Conservation (phyloP, 306 rosid genomes). For the Sicyos edulis region DNA sequence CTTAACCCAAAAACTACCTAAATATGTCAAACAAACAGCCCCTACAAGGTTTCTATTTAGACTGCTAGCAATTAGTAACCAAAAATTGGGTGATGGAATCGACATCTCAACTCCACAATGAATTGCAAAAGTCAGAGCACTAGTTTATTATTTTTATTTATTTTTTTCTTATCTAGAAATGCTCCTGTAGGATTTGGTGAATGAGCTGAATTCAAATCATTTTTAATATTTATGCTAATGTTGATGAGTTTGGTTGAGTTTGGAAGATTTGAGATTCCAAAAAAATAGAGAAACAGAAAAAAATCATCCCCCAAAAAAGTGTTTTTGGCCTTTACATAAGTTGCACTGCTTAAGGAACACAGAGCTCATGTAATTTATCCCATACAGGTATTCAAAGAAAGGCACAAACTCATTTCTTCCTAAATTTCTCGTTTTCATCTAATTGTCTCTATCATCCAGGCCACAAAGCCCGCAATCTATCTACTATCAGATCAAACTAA, state of each 20-base stretch:
- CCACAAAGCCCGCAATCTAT: background rate
- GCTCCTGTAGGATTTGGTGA: no score
- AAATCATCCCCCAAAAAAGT: constrained; percentile 25
- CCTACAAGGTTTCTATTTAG: background rate
- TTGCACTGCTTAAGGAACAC: constrained; percentile 22
- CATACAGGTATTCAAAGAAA: background rate
- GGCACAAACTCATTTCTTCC: background rate
- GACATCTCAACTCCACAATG: background rate
- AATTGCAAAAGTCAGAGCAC: background rate
- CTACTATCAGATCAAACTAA: constrained; percentile 10
- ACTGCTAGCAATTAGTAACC: background rate
- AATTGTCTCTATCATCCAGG: background rate
- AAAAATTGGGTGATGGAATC: background rate
- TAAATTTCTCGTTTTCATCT: background rate
- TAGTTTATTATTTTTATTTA: no score
- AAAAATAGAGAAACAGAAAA: constrained; percentile 16
- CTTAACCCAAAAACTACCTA: no score
- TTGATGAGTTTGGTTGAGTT: no score
- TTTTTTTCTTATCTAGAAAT: no score
- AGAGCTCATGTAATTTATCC: background rate
- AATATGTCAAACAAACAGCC: no score
- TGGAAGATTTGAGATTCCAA: no score
- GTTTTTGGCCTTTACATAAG: constrained; percentile 13
- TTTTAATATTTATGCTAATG: no score
- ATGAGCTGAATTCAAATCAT: no score